Conservation (phyloP, 768 basidiomycete genomes). For the Mycena olivaceomarginata region DNA sequence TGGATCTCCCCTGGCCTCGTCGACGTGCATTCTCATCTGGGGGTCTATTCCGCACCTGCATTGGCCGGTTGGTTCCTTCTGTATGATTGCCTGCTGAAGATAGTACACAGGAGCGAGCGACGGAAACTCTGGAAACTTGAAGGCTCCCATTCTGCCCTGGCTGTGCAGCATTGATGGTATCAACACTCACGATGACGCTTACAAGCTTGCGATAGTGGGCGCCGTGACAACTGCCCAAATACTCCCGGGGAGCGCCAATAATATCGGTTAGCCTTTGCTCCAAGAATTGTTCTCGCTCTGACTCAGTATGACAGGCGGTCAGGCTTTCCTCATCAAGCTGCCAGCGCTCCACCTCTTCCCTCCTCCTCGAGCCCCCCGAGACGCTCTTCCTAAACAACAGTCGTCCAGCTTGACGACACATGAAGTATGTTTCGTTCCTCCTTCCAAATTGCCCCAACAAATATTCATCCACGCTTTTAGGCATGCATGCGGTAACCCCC, state of each 20-base stretch:
- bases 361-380: slow-evolving; percentile 85
- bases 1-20: slow-evolving; percentile 82
- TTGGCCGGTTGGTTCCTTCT: slow-evolving; percentile 50
- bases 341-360: slow-evolving; percentile 78
- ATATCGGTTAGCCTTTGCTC: slow-evolving; percentile 65
- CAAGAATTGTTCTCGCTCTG: too few species aligned
- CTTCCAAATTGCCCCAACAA: not conserved
- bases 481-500: slow-evolving; percentile 72
- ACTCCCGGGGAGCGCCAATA: slow-evolving; percentile 80
- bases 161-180: slow-evolving; percentile 83
- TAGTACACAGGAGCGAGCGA: slow-evolving; percentile 66
- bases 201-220: slow-evolving; percentile 75
- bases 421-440: slow-evolving; percentile 71
- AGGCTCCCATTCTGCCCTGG: slow-evolving; percentile 75
- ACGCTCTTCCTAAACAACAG: slow-evolving; percentile 62
- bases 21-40: slow-evolving; percentile 76
- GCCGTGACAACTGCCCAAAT: slow-evolving; percentile 86
- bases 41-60: slow-evolving; percentile 59
- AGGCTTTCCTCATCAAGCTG: slow-evolving; percentile 86
- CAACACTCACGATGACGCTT: slow-evolving; percentile 83
- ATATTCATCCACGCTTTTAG: slow-evolving; percentile 50
- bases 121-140: slow-evolving; percentile 72
- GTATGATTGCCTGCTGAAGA: slow-evolving; percentile 5
- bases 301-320: slow-evolving; percentile 70
- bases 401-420: slow-evolving; percentile 80